Evolutionary conservation across 2,329 filamentous ascomycete genomes (phyloP), one percentile per base, ranked within the genome.

Genomic region (Westerdykella ornata): DNA sequence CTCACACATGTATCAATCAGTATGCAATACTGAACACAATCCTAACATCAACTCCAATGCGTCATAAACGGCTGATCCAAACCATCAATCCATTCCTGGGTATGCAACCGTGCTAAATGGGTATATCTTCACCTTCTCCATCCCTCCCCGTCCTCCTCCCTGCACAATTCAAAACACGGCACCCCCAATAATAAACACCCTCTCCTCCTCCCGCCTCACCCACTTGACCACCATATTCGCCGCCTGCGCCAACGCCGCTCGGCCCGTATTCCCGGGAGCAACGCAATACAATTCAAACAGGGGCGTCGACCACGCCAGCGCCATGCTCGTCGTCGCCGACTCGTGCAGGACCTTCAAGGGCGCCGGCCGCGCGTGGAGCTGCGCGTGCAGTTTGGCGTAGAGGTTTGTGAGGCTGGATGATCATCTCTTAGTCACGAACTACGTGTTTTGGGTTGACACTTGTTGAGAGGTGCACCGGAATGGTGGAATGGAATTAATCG

Each of bases 151-250:
- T 26, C 22, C 22, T 4, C 12, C 22, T 26, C 22, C 4, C 22
- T 2, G 8, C 22, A 7, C 22, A 2, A 26, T 26, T n/a, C 22
- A 75, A 48, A 74, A 75, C 15, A 97, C 90, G 33, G 89, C 92
- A n/a, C 92, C 94, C 1, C 92, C 92, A 60, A 98, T 92, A 45
- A 98, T 95, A 60, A 98, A 98, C 5, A 97, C 72, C 43, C 92
- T 75, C 67, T 97, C 89, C 66, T 97, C 90, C 67, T 98, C 92
- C 51, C 82, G 76, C 60, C 86, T 83, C 1, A 90, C 84, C 89
- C 90, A 98, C 59, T 92, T 85, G 5, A 94, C 82, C 37, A 98
- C 80, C 67, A 84, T 83, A 61, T 92, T 94, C 26, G 89, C 90
- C 9, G 84, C 87, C 62, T 90, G 84, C 8, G 87, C 86, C 56